A percentile compares a stretch with the other conserved stretches of the same genome.
Conservation (phyloP, 2,329 filamentous ascomycete species). For the Neobulgaria alba region DNA sequence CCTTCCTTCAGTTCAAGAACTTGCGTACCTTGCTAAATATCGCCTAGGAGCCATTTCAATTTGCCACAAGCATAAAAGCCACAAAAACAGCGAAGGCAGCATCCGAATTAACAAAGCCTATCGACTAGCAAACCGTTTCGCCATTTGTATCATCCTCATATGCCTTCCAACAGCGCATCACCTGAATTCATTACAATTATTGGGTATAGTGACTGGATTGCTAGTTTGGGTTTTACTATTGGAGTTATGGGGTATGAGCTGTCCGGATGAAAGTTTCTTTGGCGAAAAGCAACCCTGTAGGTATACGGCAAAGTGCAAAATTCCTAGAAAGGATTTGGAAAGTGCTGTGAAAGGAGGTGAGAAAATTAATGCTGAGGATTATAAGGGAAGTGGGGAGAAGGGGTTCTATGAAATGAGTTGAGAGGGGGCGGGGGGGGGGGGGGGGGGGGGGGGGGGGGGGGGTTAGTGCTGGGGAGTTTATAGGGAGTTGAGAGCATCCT, state of each 20-base stretch:
- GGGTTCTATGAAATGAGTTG: conserved; percentile 1
- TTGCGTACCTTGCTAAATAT: not conserved
- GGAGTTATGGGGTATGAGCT: conserved; percentile 43
- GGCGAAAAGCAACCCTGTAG: conserved; percentile 30
- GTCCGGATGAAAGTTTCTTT: conserved; percentile 36
- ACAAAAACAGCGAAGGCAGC: conserved; percentile 32
- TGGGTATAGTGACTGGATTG: conserved; percentile 38
- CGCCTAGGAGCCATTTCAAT: conserved; percentile 42
- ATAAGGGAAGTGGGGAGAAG: conserved; percentile 15
- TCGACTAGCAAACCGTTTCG: conserved; percentile 43
- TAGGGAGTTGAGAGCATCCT: too few relatives aligned
- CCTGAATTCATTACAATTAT: conserved; percentile 38
- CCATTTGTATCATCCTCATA: conserved; percentile 43
- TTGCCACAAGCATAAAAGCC: conserved; percentile 45
- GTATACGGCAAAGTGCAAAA: conserved; percentile 37
- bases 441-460: too few relatives aligned
- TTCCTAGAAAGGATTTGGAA: conserved; percentile 30
- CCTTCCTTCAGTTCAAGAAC: conserved; percentile 1
- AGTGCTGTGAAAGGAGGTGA: conserved; percentile 16
- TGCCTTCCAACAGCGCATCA: conserved; percentile 42
- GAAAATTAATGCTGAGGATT: conserved; percentile 16
- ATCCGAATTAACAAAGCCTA: conserved; percentile 35
- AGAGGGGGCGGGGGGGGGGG: too few relatives aligned
- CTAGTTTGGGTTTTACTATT: conserved; percentile 38
- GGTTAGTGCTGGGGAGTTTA: too few relatives aligned